Base-by-base conservation (phyloP, 192 early-diverging fungal genomes). In the Coemansia sp. region DNA sequence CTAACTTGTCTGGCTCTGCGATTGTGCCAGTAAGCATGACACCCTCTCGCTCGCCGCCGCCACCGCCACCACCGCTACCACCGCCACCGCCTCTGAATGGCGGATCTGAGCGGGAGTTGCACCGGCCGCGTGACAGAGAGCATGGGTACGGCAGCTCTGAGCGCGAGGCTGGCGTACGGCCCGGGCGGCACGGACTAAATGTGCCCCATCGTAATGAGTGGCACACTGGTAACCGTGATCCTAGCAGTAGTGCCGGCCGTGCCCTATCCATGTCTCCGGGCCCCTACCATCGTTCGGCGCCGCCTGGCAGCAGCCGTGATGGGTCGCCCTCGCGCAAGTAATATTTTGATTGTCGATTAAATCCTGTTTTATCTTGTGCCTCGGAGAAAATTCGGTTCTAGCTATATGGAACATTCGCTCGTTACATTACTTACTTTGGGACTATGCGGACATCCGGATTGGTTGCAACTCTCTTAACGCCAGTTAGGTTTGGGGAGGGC, bases 271-370 rank as follows among this genome's bases (percentile, higher is more conserved):
- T 45, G 45, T 63, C 73, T 19, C 73, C 67, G 6, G 51, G 44
- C 44, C 63, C 33, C 37, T 67, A 48, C 46, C 62, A 62, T 24
- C 70, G 66, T 42, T 33, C 69, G 4, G 11, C 67, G 3, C 21
- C 36, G 14, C 10, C 63, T 11, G 46, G 45, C 41, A 35, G 72
- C n/a, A 69, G 73, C 57, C 67, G 67, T 3, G 68, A 68, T 8
- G 73, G 67, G 27, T 75, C 73, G 59, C 73, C 73, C 14, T 34
- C 64, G 40, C 73, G 50, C 46, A 44, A 67, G 17, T 75, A 50
- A 27, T 48, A n/a, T 48, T 48, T 48, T 48, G 46, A 48, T 48
- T 48, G n/a, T n/a, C n/a, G n/a, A 21, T 48, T 48, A 21, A 19
- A 48, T 48, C 21, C n/a, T 48, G 46, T 48, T 14, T 37, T n/a